Conservation (phyloP, 2,329 filamentous ascomycete genomes). For the Pseudogymnoascus sp. region DNA sequence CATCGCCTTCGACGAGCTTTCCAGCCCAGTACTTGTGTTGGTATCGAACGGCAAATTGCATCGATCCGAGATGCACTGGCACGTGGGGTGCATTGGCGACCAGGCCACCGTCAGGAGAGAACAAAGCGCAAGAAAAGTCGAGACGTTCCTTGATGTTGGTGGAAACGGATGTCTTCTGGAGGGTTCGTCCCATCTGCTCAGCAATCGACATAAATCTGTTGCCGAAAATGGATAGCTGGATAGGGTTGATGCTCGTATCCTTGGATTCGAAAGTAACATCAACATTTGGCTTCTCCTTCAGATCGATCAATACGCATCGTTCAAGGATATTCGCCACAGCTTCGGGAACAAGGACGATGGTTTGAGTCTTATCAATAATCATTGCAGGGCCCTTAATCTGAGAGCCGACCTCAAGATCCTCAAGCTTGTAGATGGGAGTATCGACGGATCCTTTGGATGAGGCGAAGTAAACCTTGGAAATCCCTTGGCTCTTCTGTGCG, state of each 20-base stretch:
- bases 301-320: constrained; percentile 79
- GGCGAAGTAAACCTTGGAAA: neutral
- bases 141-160: constrained; percentile 75
- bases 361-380: constrained; percentile 79
- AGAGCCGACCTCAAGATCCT: constrained; percentile 61
- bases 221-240: constrained; percentile 67
- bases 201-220: constrained; percentile 79
- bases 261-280: constrained; percentile 21
- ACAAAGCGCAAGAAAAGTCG: constrained; percentile 73
- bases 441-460: neutral
- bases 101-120: constrained; percentile 63
- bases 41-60: constrained; percentile 53
- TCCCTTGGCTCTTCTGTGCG: neutral
- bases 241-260: constrained; percentile 54
- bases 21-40: constrained; percentile 71
- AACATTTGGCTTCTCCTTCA: constrained; percentile 2
- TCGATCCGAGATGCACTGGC: constrained; percentile 70
- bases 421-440: constrained; percentile 73
- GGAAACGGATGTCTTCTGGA: constrained; percentile 70
- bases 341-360: constrained; percentile 75
- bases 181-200: constrained; percentile 70
- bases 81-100: constrained; percentile 73
- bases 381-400: constrained; percentile 74
- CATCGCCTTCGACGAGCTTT: constrained; percentile 67
- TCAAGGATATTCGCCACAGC: constrained; percentile 63